Base-by-base conservation (phyloP, 306 rosid species). In the Gillenia trifoliata region DNA sequence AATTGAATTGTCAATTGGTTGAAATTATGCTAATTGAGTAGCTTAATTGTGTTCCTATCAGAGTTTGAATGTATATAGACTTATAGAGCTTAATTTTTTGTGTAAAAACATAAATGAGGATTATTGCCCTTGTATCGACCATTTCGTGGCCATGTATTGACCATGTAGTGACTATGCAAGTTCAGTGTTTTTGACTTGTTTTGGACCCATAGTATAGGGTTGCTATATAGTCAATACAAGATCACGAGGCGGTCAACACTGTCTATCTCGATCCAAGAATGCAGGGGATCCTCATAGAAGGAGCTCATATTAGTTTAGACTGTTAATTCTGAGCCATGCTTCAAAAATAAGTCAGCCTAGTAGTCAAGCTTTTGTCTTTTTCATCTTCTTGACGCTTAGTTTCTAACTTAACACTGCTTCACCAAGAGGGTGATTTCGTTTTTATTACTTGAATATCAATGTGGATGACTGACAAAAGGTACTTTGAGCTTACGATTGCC, bases 391-490 rank as follows among this genome's bases (percentile, higher is more conserved):
- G n/a, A n/a, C n/a, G n/a, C n/a, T 63, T 36, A 49, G 45, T 40
- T 40, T 40, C 45, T 40, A 9, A 47, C 8, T n/a, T n/a, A 20
- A 64, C 36, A 11, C 16, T 15, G 23, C 9, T 43, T 43, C 15
- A n/a, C n/a, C n/a, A n/a, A n/a, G n/a, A n/a, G n/a, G 1, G 45
- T 66, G 23, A 23, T 36, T 26, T 66, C 10, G 45, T 26, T 66
- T 36, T 6, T 49, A 33, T 66, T 3, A n/a, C 4, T 33, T 68
- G 77, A 73, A 10, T 82, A 23, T 82, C 76, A 8, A 61, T 40
- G 65, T 81, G 84, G 84, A 49, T 72, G 78, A 22, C 75, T 12
- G 78, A 76, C 41, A 72, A 47, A 72, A 72, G 78, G 68, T 77
- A 67, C 47, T 68, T 47, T 43, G 55, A 50, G 2, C 69, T 77